Conservation (phyloP, 2,329 filamentous ascomycete genomes). For the Fusarium foetens region DNA sequence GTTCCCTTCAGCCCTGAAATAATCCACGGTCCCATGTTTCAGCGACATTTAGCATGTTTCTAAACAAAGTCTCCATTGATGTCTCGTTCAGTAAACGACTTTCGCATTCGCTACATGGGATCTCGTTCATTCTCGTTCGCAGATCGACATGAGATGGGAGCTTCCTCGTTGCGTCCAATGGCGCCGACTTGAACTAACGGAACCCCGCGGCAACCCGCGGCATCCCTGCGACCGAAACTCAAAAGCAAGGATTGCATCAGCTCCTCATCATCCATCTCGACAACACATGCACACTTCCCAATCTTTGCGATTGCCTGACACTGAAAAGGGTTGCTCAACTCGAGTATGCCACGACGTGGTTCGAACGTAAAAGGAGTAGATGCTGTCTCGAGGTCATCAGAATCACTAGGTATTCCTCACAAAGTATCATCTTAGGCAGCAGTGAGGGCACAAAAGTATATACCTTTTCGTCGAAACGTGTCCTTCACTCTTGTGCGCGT, state of each 20-base stretch:
- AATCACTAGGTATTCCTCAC: background rate
- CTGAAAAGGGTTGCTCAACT: background rate
- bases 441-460: background rate
- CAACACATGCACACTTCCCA: no score
- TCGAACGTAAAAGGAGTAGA: no score
- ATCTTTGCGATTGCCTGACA: background rate
- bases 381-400: background rate
- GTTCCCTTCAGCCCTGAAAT: background rate
- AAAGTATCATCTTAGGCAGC: background rate
- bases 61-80: rapidly evolving
- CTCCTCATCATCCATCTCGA: background rate
- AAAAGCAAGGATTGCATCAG: background rate
- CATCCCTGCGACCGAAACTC: background rate
- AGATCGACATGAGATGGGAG: background rate
- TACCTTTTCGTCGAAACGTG: rapidly evolving
- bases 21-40: background rate
- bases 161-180: background rate
- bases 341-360: background rate
- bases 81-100: background rate
- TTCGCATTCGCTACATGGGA: background rate
- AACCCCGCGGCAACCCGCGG: background rate
- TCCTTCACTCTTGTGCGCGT: background rate
- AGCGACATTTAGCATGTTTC: background rate
- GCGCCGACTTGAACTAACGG: background rate
- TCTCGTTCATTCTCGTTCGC: background rate